Evolutionary conservation across 495 filamentous ascomycete species (phyloP), one percentile per base, ranked within the genome.

Genomic region (Achaetomiella virescens): DNA sequence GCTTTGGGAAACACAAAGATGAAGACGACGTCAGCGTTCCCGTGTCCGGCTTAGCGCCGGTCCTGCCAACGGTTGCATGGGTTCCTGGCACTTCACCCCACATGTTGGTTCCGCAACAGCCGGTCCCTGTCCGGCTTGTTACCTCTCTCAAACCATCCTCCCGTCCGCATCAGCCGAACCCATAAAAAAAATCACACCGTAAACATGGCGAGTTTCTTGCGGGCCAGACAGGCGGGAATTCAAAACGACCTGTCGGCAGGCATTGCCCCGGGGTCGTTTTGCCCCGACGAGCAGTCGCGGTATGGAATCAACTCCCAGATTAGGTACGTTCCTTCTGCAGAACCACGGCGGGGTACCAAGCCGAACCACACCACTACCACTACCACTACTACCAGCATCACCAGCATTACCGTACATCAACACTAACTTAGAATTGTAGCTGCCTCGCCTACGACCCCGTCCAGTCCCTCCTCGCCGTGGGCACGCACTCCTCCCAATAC

Each of bases 381-480:
- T 33, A 22, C n/a, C 5, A 9, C 20, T 55, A 35, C 46, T 14
- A 17, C 14, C 11, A 18, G 36, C 52, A 22, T n/a, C 54, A 49
- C 18, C 15, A 55, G 25, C 68, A 5, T 18, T 42, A 6, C 10
- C 1, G 22, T 3, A 65, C 62, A 84, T n/a, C n/a, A n/a, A n/a
- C n/a, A n/a, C n/a, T n/a, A n/a, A n/a, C n/a, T n/a, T n/a, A n/a
- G n/a, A n/a, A n/a, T n/a, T n/a, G n/a, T n/a, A n/a, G 84, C 60
- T 83, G 81, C 22, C 65, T 97, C 41, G 85, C 91, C 59, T 97
- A 95, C 75, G 90, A 97, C 58, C 92, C 93, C 6, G 78, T 95
- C 21, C 93, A 97, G 67, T 96, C 91, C 18, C 84, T 98, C 27
- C 77, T 98, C 29, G 93, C 91, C n/a, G 80, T 97, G 44, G 93